Conservation (phyloP, 169 alveolate species). For the Plasmodium coatneyi region DNA sequence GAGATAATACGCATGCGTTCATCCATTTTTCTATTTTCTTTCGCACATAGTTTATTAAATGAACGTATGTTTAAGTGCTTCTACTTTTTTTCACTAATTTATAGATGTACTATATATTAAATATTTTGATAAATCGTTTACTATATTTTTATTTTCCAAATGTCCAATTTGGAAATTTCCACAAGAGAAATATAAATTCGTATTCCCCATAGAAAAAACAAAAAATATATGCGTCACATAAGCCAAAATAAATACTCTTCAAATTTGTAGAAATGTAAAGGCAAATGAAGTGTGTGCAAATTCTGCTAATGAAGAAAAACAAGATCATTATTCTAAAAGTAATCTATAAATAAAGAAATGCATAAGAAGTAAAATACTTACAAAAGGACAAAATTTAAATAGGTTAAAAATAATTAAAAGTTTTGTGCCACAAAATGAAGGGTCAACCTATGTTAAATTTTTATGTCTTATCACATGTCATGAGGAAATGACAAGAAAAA, state of each 20-base stretch:
- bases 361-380: constrained; percentile 9
- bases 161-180: constrained; percentile 2
- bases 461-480: constrained; percentile 73
- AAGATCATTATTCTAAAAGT: constrained; percentile 33
- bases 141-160: constrained; percentile 11
- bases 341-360: constrained; percentile 35
- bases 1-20: neutral
- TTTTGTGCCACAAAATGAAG: neutral
- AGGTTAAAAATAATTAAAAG: constrained; percentile 38
- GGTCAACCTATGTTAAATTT: neutral
- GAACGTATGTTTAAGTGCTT: neutral
- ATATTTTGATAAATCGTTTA: neutral
- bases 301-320: constrained; percentile 2
- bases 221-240: constrained; percentile 11
- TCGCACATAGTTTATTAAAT: constrained; percentile 1
- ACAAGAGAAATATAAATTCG: constrained; percentile 2
- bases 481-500: constrained; percentile 67
- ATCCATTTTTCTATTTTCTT: constrained; percentile 1
- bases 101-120: neutral
- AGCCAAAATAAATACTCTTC: constrained; percentile 22
- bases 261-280: constrained; percentile 9
- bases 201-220: constrained; percentile 31
- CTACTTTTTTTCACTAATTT: neutral
- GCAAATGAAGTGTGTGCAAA: constrained; percentile 61
- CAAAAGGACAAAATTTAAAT: constrained; percentile 6